Evolutionary conservation across 371 early-diverging fungal genomes (phyloP), one percentile per base, ranked within the genome.

Genomic region (Mortierella sp.): DNA sequence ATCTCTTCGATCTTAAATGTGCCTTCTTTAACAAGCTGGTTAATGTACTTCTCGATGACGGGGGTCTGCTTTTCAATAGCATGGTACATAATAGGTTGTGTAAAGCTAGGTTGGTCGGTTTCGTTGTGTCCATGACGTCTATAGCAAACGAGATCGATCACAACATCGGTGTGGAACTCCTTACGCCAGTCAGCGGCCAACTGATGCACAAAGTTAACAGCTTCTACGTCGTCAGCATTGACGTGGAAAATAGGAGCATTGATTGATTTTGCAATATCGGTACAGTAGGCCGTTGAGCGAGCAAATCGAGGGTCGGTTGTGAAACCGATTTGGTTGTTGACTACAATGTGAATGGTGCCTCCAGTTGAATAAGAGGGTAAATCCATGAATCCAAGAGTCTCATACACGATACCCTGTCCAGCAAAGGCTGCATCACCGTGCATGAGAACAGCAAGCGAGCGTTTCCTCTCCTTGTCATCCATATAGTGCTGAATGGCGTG

Each of bases 371-470:
- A 99, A 50, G 92, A 90, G 22, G 98, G 97, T 63, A 99, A 87
- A 74, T 97, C 97, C 72, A 93, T 91, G 88, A 98, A 94, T 45
- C 97, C 98, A 74, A 98, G 88, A 41, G 99, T 97, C 86, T 98
- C 98, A 82, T 97, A 97, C 41, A 98, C 97, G 58, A 98, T 89
- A 81, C 99, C 99, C 87, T 98, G 99, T 59, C 94, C 98, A 53
- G 98, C 95, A 85, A 98, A 97, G 36, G 99, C 97, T 57, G 98
- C 98, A 88, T 99, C 99, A 84, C 99, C 99, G 90, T 99, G 99
- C 75, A 99, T 80, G 67, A 97, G 90, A 68, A 99, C 91, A 67
- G 95, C 93, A 91, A 99, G 96, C 45, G 95, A 90, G 85, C 94
- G 94, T 47, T 84, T 87, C 60, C 93, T 90, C 59, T 93, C 89